phyloP scores from a whole-genome alignment of 2,329 filamentous ascomycete species.

The Ophiostoma novo-ulmi region DNA sequence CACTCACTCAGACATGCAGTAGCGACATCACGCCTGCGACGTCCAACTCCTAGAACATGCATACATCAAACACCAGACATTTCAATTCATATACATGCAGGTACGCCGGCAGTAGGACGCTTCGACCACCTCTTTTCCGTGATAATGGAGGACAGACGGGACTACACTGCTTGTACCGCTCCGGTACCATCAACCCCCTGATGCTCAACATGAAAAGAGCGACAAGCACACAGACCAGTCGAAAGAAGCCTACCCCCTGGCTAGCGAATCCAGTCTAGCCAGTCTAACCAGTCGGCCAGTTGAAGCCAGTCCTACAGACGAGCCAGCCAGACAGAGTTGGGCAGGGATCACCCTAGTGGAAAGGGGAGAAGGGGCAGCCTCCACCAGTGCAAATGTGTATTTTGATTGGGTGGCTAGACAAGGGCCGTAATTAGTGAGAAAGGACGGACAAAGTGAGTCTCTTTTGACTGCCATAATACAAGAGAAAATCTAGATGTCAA shows the following conservation, averaged over 20 bases:
- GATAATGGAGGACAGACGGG: background rate
- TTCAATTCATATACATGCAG: background rate
- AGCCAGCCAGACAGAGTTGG: background rate
- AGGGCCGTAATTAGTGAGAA: background rate
- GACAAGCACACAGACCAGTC: background rate
- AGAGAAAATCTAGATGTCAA: background rate
- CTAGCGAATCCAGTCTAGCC: background rate
- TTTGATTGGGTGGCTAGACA: background rate
- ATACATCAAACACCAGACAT: background rate
- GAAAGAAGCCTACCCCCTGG: background rate
- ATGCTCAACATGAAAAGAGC: background rate
- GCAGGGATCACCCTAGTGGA: slow-evolving; percentile 10
- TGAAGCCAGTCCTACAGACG: background rate
- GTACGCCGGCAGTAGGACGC: slow-evolving; percentile 12
- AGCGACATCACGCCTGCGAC: slow-evolving; percentile 8
- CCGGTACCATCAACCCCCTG: background rate
- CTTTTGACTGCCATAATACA: background rate
- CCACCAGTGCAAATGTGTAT: background rate
- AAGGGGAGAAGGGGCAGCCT: slow-evolving; percentile 2
- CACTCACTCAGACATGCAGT: background rate
- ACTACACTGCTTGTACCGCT: too few relatives aligned
- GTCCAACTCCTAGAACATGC: background rate
- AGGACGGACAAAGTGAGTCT: background rate
- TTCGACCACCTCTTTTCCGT: slow-evolving; percentile 6
- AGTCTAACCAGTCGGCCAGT: background rate